These are phyloP conservation scores for Inosperma sp. DNA, from an alignment of 768 basidiomycete species.

Conservation along the genomic window DNA sequence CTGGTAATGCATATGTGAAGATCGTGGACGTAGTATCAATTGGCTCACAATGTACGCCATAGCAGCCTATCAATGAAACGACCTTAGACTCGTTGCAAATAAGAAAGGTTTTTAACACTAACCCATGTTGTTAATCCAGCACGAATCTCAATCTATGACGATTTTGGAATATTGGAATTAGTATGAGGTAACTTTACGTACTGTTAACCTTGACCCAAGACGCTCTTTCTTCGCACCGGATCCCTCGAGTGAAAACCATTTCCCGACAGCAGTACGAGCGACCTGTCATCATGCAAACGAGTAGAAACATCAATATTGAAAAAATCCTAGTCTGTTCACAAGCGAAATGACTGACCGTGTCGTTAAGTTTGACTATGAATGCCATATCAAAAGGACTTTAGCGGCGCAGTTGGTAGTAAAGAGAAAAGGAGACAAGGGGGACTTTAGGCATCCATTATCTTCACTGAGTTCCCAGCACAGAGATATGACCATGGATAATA, in stretches of 20 bases:
- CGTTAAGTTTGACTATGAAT: conserved; percentile 19
- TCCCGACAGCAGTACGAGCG: conserved; percentile 46
- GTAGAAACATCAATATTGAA: conserved; percentile 5
- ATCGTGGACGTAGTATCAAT: not conserved
- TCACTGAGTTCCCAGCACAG: no score
- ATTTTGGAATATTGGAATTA: not conserved
- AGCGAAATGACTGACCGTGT: conserved; percentile 23
- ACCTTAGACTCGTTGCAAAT: conserved; percentile 9
- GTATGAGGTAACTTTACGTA: conserved; percentile 21
- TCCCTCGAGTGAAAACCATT: conserved; percentile 72
- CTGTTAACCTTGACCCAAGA: conserved; percentile 58
- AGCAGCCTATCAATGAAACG: conserved; percentile 44
- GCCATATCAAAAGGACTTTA: conserved; percentile 10
- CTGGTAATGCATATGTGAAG: conserved; percentile 29
- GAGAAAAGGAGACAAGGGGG: not conserved
- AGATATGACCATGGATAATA: no score
- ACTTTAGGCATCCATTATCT: no score
- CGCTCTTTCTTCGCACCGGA: conserved; percentile 62
- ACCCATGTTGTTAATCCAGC: conserved; percentile 83
- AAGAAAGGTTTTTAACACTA: conserved; percentile 25
- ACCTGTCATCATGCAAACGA: conserved; percentile 29
- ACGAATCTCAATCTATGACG: conserved; percentile 63
- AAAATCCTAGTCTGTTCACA: not conserved
- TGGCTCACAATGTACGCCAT: conserved; percentile 77
- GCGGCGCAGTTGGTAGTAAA: not conserved